phyloP scores from a whole-genome alignment of 2,329 filamentous ascomycete species.

The Atkinsonella texensis region DNA sequence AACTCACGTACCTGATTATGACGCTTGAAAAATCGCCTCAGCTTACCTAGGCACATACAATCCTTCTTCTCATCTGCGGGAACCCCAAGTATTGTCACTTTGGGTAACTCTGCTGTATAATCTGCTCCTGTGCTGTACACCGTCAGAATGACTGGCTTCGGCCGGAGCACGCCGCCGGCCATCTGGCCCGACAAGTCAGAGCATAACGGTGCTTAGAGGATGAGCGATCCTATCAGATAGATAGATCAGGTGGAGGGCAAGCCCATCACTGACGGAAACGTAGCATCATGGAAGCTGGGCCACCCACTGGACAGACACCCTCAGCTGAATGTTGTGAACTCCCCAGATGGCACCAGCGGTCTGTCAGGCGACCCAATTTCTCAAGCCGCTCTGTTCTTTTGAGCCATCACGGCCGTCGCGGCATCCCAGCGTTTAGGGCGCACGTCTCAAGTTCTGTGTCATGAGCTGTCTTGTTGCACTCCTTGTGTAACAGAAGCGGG shows the following conservation, averaged over 20 bases:
- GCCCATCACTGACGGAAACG: neutral
- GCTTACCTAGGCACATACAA: too few relatives aligned
- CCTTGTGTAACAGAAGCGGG: neutral
- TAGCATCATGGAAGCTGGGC: neutral
- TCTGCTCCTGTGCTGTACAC: neutral
- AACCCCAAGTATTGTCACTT: too few relatives aligned
- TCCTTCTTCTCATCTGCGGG: neutral
- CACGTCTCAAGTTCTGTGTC: neutral
- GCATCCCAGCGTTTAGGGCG: neutral
- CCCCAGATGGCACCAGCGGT: neutral
- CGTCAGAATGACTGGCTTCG: neutral
- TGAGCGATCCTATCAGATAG: neutral
- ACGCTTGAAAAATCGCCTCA: too few relatives aligned
- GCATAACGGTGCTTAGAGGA: neutral
- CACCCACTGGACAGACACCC: neutral
- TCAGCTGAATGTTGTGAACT: neutral
- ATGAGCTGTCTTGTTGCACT: neutral
- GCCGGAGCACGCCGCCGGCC: constrained; percentile 1
- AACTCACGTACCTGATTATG: too few relatives aligned
- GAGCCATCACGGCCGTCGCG: neutral
- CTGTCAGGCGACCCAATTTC: neutral
- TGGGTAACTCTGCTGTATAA: neutral
- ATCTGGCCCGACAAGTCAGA: neutral
- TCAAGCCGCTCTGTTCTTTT: neutral
- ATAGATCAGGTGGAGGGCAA: neutral